These are phyloP conservation scores for Penicillium silybi DNA, from an alignment of 495 filamentous ascomycete species.

Conservation along the genomic window DNA sequence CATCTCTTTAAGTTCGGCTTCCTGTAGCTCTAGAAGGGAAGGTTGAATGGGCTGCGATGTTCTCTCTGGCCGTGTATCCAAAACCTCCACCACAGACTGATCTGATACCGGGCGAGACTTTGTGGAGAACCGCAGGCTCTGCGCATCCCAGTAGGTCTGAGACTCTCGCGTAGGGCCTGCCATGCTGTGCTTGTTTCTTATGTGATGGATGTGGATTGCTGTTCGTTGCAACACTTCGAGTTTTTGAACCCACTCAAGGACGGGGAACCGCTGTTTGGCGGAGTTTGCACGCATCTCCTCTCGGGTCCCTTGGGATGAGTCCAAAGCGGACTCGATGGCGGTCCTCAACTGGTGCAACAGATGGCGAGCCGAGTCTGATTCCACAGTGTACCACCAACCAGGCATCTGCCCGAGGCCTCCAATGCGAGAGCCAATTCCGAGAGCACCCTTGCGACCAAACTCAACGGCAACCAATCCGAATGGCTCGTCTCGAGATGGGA, in stretches of 20 bases:
- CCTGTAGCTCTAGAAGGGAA: neutral
- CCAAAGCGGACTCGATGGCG: constrained; percentile 57
- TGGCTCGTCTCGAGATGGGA: constrained; percentile 67
- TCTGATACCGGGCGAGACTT: neutral
- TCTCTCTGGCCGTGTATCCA: neutral
- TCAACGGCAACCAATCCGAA: constrained; percentile 72
- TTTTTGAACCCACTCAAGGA: constrained; percentile 53
- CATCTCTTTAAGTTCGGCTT: neutral
- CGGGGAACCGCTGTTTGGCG: constrained; percentile 64
- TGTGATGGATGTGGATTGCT: constrained; percentile 23
- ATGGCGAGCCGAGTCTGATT: constrained; percentile 36
- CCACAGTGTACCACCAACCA: constrained; percentile 65
- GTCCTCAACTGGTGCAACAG: constrained; percentile 59
- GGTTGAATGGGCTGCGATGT: neutral
- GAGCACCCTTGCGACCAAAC: constrained; percentile 67
- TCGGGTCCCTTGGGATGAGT: constrained; percentile 47
- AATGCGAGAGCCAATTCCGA: constrained; percentile 58
- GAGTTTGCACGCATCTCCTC: constrained; percentile 62
- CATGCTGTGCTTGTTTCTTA: neutral
- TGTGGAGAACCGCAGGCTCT: neutral
- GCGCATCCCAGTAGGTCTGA: neutral
- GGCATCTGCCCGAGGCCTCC: constrained; percentile 66
- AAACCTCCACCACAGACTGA: neutral
- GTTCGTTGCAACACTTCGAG: constrained; percentile 49
- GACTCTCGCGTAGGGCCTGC: neutral